These are phyloP conservation scores for Penicillium herquei DNA, from an alignment of 495 filamentous ascomycete genomes.

Conservation along the genomic window DNA sequence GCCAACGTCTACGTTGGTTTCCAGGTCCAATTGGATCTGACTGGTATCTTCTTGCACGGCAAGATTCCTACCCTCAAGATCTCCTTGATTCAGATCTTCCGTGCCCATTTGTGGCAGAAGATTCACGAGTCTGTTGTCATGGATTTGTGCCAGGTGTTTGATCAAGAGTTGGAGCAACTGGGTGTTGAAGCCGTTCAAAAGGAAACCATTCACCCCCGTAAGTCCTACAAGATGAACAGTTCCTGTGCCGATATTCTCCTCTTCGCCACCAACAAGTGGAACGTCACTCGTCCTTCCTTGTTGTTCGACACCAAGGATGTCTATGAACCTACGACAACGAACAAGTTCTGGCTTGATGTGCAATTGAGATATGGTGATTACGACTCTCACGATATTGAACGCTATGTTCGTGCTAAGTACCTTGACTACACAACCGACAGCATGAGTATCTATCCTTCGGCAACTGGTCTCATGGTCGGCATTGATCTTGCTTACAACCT, in stretches of 20 bases:
- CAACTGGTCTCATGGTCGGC: constrained; percentile 96
- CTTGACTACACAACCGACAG: constrained; percentile 98
- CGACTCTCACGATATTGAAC: constrained; percentile 97
- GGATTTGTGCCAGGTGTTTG: constrained; percentile 99
- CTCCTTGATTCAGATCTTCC: constrained; percentile 98
- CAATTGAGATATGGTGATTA: constrained; percentile 98
- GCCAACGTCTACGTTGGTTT: constrained; percentile 78
- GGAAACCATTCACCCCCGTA: constrained; percentile 98
- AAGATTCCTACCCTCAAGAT: constrained; percentile 99
- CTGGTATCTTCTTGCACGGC: constrained; percentile 98
- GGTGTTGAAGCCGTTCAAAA: constrained; percentile 99
- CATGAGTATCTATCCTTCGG: constrained; percentile 98
- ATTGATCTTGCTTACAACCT: constrained; percentile 98
- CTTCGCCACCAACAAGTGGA: constrained; percentile 99
- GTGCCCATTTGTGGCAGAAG: constrained; percentile 99
- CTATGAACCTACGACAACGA: constrained; percentile 92
- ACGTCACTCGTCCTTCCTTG: constrained; percentile 88
- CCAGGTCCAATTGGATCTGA: constrained; percentile 98
- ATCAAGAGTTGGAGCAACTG: constrained; percentile 93
- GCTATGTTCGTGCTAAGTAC: constrained; percentile 97
- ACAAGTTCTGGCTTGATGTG: constrained; percentile 99
- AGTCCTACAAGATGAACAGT: constrained; percentile 99
- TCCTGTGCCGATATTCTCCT: constrained; percentile 98
- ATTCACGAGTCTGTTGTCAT: constrained; percentile 99
- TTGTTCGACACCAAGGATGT: constrained; percentile 96